phyloP scores from a whole-genome alignment of 2,329 filamentous ascomycete genomes.

The Daldinia sp. region DNA sequence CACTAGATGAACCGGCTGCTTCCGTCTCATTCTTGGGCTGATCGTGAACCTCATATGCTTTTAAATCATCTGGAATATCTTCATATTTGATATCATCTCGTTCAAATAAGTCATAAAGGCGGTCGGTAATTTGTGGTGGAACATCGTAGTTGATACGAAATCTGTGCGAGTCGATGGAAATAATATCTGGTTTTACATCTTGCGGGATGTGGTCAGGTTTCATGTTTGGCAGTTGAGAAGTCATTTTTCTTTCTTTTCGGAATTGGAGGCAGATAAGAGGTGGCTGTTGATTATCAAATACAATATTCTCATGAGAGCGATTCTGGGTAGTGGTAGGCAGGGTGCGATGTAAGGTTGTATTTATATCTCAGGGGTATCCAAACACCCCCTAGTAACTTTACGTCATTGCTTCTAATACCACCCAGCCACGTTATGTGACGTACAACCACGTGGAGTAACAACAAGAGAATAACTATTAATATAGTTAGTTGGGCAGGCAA shows the following conservation, averaged over 20 bases:
- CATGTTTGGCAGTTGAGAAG: not conserved
- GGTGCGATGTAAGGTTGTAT: not conserved
- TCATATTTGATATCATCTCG: not conserved
- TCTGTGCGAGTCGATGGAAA: not conserved
- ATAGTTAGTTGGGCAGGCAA: not conserved
- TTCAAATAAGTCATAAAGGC: not conserved
- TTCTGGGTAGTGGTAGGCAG: not conserved
- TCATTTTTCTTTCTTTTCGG: not conserved
- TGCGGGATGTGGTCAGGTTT: not conserved
- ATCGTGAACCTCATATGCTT: not conserved
- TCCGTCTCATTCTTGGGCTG: not conserved
- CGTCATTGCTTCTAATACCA: not conserved
- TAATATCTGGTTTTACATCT: not conserved
- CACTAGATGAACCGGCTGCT: not conserved
- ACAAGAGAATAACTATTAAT: not conserved
- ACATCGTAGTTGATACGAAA: slow-evolving; percentile 8
- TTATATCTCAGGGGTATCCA: not conserved
- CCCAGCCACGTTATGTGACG: slow-evolving; percentile 2
- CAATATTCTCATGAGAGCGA: not conserved
- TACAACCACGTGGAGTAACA: not conserved
- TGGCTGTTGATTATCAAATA: too few relatives aligned
- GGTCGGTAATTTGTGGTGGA: not conserved
- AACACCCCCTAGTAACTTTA: not conserved
- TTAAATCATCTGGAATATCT: not conserved
- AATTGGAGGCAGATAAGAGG: not conserved